Percentiles rank a stretch among this genome's conserved stretches.
phyloP scores from a whole-genome alignment of 139 green algal genomes.

The Chlorella sp. region DNA sequence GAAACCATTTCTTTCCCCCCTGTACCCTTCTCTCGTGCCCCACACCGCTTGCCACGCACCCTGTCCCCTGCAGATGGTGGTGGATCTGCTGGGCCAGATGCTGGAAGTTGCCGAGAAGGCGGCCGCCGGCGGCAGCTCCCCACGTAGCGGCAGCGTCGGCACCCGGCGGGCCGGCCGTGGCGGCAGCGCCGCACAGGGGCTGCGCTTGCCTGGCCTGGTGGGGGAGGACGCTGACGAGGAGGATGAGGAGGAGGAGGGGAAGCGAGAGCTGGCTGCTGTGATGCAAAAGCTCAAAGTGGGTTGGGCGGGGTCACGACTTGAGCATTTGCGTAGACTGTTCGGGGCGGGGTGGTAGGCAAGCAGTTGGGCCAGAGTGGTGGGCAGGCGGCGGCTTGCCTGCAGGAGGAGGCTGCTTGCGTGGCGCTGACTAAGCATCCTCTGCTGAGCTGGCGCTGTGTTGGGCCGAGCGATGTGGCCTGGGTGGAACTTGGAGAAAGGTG shows the following conservation, averaged over 20 bases:
- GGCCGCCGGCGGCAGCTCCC: not conserved
- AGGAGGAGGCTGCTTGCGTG: not conserved
- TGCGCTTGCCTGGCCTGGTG: not conserved
- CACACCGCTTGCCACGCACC: not conserved
- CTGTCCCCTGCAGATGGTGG: not conserved
- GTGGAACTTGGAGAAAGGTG: too few species aligned
- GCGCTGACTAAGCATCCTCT: not conserved
- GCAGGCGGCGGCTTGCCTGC: not conserved
- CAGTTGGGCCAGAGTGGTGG: too few species aligned
- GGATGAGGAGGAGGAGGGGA: conserved; percentile 31
- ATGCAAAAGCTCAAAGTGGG: conserved; percentile 44
- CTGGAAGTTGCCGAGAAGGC: conserved; percentile 26
- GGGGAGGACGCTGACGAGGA: not conserved
- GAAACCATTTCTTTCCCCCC: not conserved
- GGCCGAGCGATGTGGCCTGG: too few species aligned
- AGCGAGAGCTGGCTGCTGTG: conserved; percentile 28
- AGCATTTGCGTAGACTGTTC: too few species aligned
- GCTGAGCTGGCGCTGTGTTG: too few species aligned
- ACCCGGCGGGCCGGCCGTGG: not conserved
- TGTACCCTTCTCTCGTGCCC: too few species aligned
- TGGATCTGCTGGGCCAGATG: conserved; percentile 4
- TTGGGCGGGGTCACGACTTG: too few species aligned
- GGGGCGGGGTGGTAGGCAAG: too few species aligned
- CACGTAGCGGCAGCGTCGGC: not conserved
- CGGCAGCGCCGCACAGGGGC: not conserved